Conservation (phyloP, 2,329 filamentous ascomycete genomes). For the Camillea tinctor region DNA sequence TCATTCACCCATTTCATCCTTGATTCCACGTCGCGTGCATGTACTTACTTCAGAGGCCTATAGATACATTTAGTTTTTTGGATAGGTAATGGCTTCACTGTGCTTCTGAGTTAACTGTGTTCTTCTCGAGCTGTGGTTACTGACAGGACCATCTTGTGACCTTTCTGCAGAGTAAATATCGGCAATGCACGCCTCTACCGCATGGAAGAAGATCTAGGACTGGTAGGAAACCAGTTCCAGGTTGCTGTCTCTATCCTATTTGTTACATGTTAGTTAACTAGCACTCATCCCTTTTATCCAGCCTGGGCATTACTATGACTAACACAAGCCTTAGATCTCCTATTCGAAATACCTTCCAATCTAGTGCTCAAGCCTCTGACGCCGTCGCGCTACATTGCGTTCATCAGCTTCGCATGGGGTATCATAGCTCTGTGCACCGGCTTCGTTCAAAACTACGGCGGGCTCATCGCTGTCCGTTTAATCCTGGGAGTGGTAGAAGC, state of each 20-base stretch:
- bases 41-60: constrained; percentile 5
- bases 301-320: background rate
- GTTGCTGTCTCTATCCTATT: constrained; percentile 66
- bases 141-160: background rate
- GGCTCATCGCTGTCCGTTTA: constrained; percentile 66
- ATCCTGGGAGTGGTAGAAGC: constrained; percentile 60
- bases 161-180: constrained; percentile 60
- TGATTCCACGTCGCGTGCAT: background rate
- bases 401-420: constrained; percentile 65
- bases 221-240: constrained; percentile 68
- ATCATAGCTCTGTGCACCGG: constrained; percentile 69
- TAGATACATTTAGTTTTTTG: constrained; percentile 69
- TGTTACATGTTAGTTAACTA: constrained; percentile 51
- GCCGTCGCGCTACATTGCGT: constrained; percentile 62
- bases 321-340: constrained; percentile 33
- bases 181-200: constrained; percentile 67
- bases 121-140: no score
- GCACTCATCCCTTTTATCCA: constrained; percentile 24
- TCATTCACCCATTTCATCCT: no score
- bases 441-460: constrained; percentile 62
- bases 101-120: background rate
- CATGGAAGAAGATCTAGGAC: constrained; percentile 59
- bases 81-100: constrained; percentile 54
- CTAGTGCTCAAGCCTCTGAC: constrained; percentile 62
- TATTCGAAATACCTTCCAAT: constrained; percentile 65